Conservation (phyloP, 495 filamentous ascomycete species). For the Talaromyces nanjingensis region DNA sequence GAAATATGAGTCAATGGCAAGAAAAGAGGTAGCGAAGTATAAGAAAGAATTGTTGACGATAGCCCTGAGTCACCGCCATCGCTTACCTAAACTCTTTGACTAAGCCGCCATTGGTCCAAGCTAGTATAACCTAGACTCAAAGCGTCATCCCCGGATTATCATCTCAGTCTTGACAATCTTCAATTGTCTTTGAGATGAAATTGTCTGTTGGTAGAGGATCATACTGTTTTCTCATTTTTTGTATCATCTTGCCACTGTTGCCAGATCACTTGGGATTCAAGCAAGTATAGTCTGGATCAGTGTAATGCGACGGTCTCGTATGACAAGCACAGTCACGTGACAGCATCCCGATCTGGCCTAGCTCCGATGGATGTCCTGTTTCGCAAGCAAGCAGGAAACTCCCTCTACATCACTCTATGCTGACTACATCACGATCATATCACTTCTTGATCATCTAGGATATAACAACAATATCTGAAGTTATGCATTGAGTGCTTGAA, state of each 20-base stretch:
- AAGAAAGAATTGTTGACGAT: not conserved
- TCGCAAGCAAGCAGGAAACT: not conserved
- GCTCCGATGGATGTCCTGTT: not conserved
- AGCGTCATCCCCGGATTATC: not conserved
- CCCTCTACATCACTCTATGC: not conserved
- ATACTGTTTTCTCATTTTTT: not conserved
- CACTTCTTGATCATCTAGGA: not conserved
- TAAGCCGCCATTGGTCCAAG: not conserved
- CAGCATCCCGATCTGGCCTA: not conserved
- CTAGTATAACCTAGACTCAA: not conserved
- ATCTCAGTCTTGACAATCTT: not conserved
- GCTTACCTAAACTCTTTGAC: not conserved
- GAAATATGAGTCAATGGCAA: not conserved
- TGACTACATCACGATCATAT: not conserved
- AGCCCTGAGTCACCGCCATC: conserved; percentile 1
- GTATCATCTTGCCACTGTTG: too few relatives aligned
- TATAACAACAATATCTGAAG: not conserved
- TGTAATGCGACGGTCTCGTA: not conserved
- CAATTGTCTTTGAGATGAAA: not conserved
- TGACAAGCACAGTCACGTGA: not conserved
- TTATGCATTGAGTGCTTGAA: not conserved
- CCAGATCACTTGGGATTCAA: too few relatives aligned
- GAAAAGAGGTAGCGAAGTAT: not conserved
- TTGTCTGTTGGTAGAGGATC: not conserved
- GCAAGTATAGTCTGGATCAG: too few relatives aligned